A percentile compares a stretch with the other conserved stretches of the same genome.
Conservation (phyloP, 768 basidiomycete genomes). For the Thelephora ganbajun region DNA sequence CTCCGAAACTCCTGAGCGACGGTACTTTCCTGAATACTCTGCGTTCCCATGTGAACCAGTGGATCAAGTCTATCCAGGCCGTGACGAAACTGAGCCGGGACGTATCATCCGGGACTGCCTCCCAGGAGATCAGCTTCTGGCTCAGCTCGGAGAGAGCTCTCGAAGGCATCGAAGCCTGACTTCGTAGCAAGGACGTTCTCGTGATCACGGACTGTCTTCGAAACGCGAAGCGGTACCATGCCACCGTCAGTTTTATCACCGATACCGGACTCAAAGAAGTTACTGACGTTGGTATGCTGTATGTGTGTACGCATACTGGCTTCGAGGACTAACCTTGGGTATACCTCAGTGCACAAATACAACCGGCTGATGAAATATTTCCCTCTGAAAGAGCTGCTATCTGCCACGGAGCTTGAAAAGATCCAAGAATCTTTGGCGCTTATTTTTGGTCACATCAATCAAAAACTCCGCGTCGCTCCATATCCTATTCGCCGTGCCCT, state of each 20-base stretch:
- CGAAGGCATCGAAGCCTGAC: constrained; percentile 85
- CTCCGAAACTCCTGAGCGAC: constrained; percentile 66
- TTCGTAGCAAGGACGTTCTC: constrained; percentile 82
- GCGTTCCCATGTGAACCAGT: constrained; percentile 86
- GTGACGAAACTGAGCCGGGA: constrained; percentile 94
- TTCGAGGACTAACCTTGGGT: background rate
- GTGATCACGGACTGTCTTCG: constrained; percentile 90
- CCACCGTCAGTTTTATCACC: constrained; percentile 94
- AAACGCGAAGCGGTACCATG: constrained; percentile 93
- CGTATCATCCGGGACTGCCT: constrained; percentile 88
- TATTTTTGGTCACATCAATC: constrained; percentile 90
- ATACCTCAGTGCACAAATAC: constrained; percentile 76
- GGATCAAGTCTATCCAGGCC: constrained; percentile 96
- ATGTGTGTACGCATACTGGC: background rate
- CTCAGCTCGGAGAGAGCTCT: constrained; percentile 85
- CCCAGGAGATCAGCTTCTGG: constrained; percentile 99
- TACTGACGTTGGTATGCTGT: constrained; percentile 60
- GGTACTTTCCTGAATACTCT: constrained; percentile 86
- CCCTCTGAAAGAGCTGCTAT: constrained; percentile 89
- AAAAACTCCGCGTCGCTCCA: constrained; percentile 89
- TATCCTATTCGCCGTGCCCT: constrained; percentile 94
- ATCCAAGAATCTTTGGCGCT: constrained; percentile 78
- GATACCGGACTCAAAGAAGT: constrained; percentile 96
- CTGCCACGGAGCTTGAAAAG: constrained; percentile 92
- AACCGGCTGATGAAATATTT: constrained; percentile 99